These are phyloP conservation scores for Brasilioporus rufonigricans DNA, from an alignment of 768 basidiomycete genomes.

Conservation along the genomic window DNA sequence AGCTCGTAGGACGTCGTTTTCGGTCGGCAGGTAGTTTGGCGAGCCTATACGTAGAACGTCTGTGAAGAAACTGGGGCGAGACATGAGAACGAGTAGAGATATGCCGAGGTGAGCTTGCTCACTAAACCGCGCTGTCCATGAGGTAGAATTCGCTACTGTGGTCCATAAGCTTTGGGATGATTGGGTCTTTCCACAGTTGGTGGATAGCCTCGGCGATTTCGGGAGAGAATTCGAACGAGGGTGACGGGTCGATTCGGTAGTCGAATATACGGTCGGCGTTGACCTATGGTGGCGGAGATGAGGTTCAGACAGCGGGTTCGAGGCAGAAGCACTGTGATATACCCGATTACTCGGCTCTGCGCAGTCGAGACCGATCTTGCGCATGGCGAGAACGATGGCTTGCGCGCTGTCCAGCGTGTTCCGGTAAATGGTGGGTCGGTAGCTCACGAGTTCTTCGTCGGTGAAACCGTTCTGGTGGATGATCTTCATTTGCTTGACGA, in stretches of 20 bases:
- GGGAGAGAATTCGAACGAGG: slow-evolving; percentile 48
- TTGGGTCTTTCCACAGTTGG: no score
- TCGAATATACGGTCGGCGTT: slow-evolving; percentile 63
- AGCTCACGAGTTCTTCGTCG: slow-evolving; percentile 70
- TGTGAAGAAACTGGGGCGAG: slow-evolving; percentile 70
- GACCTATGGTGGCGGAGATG: slow-evolving; percentile 27
- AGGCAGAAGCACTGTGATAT: neutral
- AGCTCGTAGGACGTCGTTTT: slow-evolving; percentile 85
- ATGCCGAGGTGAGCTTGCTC: slow-evolving; percentile 29
- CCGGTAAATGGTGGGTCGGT: slow-evolving; percentile 75
- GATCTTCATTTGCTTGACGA: slow-evolving; percentile 99
- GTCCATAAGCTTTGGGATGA: slow-evolving; percentile 50
- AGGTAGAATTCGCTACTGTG: slow-evolving; percentile 80
- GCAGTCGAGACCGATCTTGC: slow-evolving; percentile 81
- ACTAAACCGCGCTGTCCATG: slow-evolving; percentile 95
- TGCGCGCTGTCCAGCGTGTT: slow-evolving; percentile 90
- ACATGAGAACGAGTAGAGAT: neutral
- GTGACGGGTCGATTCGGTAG: slow-evolving; percentile 44
- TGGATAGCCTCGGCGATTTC: slow-evolving; percentile 69
- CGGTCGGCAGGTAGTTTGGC: slow-evolving; percentile 79
- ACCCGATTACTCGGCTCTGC: slow-evolving; percentile 61
- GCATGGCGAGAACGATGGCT: slow-evolving; percentile 80
- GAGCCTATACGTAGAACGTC: slow-evolving; percentile 82
- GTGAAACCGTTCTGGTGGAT: slow-evolving; percentile 93
- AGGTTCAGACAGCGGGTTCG: neutral